Base-by-base conservation (phyloP, 352 stramenopile species). In the Globisporangium takayamanum region DNA sequence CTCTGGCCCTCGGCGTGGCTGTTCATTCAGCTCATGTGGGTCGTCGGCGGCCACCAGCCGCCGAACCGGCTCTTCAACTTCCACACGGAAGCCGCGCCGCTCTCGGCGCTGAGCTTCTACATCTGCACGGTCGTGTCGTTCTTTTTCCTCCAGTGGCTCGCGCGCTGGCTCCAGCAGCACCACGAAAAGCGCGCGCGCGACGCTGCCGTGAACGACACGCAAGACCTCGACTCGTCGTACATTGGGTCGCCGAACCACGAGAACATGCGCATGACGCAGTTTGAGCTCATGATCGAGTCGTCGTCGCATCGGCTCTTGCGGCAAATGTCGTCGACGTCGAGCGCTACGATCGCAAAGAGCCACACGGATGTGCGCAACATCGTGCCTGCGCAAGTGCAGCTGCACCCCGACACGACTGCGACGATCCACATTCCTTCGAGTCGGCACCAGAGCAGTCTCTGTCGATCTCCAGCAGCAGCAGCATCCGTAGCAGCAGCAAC, bases 21-120 rank as follows among this genome's bases (percentile, higher is more conserved):
- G 53, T 72, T 81, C 18, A 59, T 82, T 42, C 77, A 87, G 62
- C 73, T 80, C 45, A 22, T 79, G 22, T 87, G 77, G 77, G 65
- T 87, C 59, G 52, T 83, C 30, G 69, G 58, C 42, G 74, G 77
- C 33, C 77, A 87, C 50, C 74, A 87, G 37, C 77, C 74, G 2
- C 75, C 62, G 57, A 81, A 73, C 60, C 64, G 83, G 42, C 55
- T 74, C 30, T 71, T 85, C 53, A 82, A 87, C 67, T 87, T 85
- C 54, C 77, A 85, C 61, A 80, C 74, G 7, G 44, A 50, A 39
- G 62, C 70, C 5, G 71, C 77, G 2, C 74, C 73, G 3, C 18
- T 81, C 3, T 59, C 67, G 4, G 69, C 73, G 6, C 16, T 78
- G 18, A 50, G 60, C 25, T 48, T 88, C 30, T 72, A 79, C 22